Percentiles rank a stretch among this genome's conserved stretches.
Conservation (phyloP, 345 rosid species). For the Combretum micranthum region DNA sequence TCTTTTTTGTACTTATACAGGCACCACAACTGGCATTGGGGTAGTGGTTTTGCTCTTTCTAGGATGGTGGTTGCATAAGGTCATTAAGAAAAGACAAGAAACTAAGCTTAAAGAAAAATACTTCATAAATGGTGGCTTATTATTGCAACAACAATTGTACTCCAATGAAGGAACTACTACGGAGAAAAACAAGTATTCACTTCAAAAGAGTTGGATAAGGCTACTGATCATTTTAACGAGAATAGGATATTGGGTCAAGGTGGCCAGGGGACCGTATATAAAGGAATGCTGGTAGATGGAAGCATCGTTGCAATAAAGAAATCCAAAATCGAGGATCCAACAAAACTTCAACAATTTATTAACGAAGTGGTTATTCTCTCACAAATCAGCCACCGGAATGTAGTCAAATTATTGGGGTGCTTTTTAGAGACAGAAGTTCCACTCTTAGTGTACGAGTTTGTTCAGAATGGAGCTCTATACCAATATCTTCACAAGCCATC, state of each 20-base stretch:
- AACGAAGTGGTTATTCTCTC: conserved; percentile 16
- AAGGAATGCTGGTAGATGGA: conserved; percentile 17
- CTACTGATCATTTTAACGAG: conserved; percentile 8
- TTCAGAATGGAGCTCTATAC: conserved; percentile 12
- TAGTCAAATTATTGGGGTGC: conserved; percentile 15
- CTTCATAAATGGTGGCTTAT: conserved; percentile 12
- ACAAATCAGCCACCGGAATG: conserved; percentile 13
- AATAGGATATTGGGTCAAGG: conserved; percentile 11
- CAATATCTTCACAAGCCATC: conserved; percentile 3
- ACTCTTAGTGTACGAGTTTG: conserved; percentile 11
- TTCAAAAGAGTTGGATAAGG: conserved; percentile 8
- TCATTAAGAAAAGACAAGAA: conserved; percentile 2
- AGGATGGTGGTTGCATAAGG: not conserved
- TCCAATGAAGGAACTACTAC: conserved; percentile 7
- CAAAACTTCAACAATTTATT: conserved; percentile 13
- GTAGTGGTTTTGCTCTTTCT: conserved; percentile 5
- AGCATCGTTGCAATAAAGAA: conserved; percentile 13
- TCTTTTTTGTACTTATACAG: not conserved
- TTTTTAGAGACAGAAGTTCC: conserved; percentile 11
- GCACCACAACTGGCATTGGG: not conserved
- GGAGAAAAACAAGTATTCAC: conserved; percentile 1
- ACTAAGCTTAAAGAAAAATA: conserved; percentile 4
- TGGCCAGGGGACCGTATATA: conserved; percentile 16
- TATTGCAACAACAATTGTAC: conserved; percentile 7
- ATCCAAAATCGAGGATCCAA: conserved; percentile 2